Evolutionary conservation across 2,329 filamentous ascomycete species (phyloP).

Genomic region (Botryotinia narcissicola): DNA sequence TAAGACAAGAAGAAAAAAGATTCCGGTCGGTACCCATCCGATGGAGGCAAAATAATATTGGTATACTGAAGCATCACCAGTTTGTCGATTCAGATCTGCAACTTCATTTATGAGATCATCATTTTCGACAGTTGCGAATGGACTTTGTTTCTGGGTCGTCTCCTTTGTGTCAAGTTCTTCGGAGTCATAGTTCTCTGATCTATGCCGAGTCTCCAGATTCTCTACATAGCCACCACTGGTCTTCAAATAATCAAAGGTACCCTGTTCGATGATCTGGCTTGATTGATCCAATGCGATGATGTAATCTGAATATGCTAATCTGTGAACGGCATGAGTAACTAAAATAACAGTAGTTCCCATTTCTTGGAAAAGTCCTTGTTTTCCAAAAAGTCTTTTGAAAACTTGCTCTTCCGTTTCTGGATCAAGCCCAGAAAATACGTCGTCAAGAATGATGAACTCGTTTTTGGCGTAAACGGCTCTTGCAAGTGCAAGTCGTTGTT

Average conservation of each 20-base stretch:
- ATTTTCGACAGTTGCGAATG: constrained; percentile 8
- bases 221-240: constrained; percentile 31
- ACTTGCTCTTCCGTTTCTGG: constrained; percentile 32
- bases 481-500: constrained; percentile 54
- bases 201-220: constrained; percentile 23
- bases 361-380: constrained; percentile 25
- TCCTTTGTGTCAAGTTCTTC: not conserved
- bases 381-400: constrained; percentile 29
- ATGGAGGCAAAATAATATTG: constrained; percentile 35
- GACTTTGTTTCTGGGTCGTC: not conserved
- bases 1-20: constrained; percentile 19
- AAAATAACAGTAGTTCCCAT: constrained; percentile 42
- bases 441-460: constrained; percentile 35
- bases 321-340: constrained; percentile 39
- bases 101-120: constrained; percentile 1
- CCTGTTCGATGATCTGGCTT: constrained; percentile 40
- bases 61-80: constrained; percentile 35
- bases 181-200: constrained; percentile 1
- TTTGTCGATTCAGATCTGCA: constrained; percentile 14
- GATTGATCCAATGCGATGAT: constrained; percentile 41
- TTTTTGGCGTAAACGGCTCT: constrained; percentile 45
- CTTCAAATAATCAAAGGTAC: constrained; percentile 40
- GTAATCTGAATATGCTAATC: constrained; percentile 42
- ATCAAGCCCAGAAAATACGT: constrained; percentile 37
- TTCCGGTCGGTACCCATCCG: constrained; percentile 24